A percentile compares a stretch with the other conserved stretches of the same genome.
Evolutionary conservation across 129 eudicot species (phyloP).

Genomic region (Chrysanthemum makinoi): DNA sequence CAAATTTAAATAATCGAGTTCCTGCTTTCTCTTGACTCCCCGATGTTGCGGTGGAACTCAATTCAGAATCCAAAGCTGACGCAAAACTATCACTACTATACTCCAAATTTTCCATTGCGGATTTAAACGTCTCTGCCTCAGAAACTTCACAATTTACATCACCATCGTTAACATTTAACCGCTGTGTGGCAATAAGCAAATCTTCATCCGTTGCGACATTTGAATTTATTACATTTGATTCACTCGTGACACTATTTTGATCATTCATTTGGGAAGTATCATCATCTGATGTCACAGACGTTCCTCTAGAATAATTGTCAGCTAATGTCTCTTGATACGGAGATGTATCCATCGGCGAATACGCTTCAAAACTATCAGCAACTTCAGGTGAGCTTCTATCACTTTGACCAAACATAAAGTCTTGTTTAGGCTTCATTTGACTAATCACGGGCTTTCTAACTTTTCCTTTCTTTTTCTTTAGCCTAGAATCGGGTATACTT

Average conservation of each 20-base stretch:
- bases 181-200: constrained; percentile 50
- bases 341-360: constrained; percentile 92
- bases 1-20: constrained; percentile 34
- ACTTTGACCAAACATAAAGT: constrained; percentile 28
- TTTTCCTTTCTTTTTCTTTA: constrained; percentile 69
- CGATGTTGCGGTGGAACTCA: constrained; percentile 45
- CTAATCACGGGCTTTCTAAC: constrained; percentile 38
- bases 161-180: constrained; percentile 44
- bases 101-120: constrained; percentile 71
- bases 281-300: constrained; percentile 71
- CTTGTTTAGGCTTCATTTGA: constrained; percentile 31
- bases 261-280: constrained; percentile 29
- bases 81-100: constrained; percentile 56
- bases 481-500: constrained; percentile 39
- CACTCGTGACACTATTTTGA: constrained; percentile 38
- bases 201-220: constrained; percentile 50
- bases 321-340: constrained; percentile 72
- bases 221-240: constrained; percentile 34
- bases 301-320: constrained; percentile 46
- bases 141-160: constrained; percentile 38
- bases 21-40: constrained; percentile 54
- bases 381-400: constrained; percentile 28
- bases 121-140: constrained; percentile 61
- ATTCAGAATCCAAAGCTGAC: constrained; percentile 58
- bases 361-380: constrained; percentile 55